Conservation (phyloP, 1,139 yeast species). For the Hyphopichia burtonii region DNA sequence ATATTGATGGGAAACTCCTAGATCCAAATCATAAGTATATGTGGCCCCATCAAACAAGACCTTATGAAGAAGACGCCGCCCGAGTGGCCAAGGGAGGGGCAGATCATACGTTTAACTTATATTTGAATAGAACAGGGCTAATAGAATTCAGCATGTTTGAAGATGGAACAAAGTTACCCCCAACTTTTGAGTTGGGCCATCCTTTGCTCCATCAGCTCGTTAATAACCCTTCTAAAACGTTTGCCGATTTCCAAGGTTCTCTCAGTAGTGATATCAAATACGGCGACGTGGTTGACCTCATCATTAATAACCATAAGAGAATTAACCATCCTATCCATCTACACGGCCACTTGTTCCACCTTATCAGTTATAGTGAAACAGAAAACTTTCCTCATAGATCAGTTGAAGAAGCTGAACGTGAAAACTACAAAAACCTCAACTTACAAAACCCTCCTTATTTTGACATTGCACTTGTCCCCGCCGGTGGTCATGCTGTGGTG, state of each 20-base stretch:
- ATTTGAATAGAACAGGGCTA: constrained; percentile 23
- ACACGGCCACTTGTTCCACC: constrained; percentile 34
- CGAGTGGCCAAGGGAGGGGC: constrained; percentile 12
- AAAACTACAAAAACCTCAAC: constrained; percentile 13
- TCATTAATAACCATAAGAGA: constrained; percentile 23
- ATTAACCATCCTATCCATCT: constrained; percentile 35
- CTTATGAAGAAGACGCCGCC: constrained; percentile 11
- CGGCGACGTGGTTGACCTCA: constrained; percentile 29
- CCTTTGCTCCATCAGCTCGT: constrained; percentile 14
- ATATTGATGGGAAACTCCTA: constrained; percentile 17
- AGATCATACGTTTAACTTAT: constrained; percentile 21
- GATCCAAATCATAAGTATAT: constrained; percentile 6
- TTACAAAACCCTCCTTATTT: constrained; percentile 21
- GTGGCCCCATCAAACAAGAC: constrained; percentile 19
- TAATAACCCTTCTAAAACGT: constrained; percentile 3
- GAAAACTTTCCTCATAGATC: constrained; percentile 21
- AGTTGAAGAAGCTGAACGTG: constrained; percentile 20
- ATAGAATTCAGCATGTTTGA: constrained; percentile 26
- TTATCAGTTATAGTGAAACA: constrained; percentile 21
- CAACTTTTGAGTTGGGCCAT: constrained; percentile 13
- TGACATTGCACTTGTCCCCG: constrained; percentile 25
- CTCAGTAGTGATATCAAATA: constrained; percentile 15
- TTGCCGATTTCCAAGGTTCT: constrained; percentile 9
- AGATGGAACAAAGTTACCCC: constrained; percentile 18
- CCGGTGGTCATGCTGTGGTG: constrained; percentile 27